phyloP scores from a whole-genome alignment of 169 alveolate species.

The Cryptosporidium meleagridis region DNA sequence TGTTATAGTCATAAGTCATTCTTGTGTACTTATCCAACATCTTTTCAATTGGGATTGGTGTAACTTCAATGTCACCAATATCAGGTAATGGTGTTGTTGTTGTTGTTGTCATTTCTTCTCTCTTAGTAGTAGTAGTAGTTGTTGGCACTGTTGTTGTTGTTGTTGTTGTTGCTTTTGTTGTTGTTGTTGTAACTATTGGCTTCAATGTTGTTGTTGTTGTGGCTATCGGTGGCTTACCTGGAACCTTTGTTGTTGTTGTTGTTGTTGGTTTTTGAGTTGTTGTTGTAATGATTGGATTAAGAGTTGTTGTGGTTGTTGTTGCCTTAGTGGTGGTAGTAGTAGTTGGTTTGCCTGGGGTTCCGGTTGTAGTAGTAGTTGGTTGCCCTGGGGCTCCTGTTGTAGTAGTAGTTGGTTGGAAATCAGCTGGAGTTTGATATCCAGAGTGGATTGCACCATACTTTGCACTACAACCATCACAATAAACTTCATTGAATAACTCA shows the following conservation, averaged over 20 bases:
- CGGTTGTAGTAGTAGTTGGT: too few species aligned
- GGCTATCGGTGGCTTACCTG: conserved; percentile 1
- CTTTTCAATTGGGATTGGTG: conserved; percentile 55
- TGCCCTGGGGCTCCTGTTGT: too few species aligned
- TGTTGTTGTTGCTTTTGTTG: neutral
- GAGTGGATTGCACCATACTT: too few species aligned
- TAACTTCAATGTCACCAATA: conserved; percentile 32
- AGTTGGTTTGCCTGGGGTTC: too few species aligned
- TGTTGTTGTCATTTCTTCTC: conserved; percentile 29
- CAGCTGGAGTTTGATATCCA: too few species aligned
- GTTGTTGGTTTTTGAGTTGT: conserved; percentile 44
- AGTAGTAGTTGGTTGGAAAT: too few species aligned
- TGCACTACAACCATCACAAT: too few species aligned
- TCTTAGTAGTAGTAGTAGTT: neutral
- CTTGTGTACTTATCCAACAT: conserved; percentile 24
- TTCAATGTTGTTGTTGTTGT: conserved; percentile 28
- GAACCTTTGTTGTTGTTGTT: conserved; percentile 21
- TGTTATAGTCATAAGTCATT: conserved; percentile 41
- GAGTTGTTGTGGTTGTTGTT: conserved; percentile 20
- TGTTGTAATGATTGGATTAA: conserved; percentile 18
- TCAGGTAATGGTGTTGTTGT: conserved; percentile 6
- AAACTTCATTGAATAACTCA: too few species aligned
- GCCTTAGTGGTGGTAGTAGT: conserved; percentile 1
- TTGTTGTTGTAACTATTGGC: neutral
- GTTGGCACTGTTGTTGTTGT: conserved; percentile 1